Base-by-base conservation (phyloP, 2,329 filamentous ascomycete species). In the Bretziella fagacearum region DNA sequence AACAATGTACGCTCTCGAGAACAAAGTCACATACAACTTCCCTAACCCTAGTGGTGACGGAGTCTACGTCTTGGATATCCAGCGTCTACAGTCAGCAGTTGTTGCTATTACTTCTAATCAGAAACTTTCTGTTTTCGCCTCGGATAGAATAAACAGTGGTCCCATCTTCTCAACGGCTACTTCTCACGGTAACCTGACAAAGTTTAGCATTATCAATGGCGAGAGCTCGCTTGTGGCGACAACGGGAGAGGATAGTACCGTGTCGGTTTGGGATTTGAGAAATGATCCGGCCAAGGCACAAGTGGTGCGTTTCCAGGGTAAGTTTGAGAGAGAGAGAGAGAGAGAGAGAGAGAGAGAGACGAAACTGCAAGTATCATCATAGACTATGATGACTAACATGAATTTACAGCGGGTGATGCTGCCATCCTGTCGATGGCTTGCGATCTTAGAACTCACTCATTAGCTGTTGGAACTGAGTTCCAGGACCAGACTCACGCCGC, bases 401-500 rank as follows among this genome's bases (percentile, higher is more conserved):
- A 41, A 29, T 33, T 8, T 35, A n/a, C n/a, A 48, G 46, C 41
- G 7, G 49, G 32, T 20, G 46, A 48, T 46, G 63, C 62, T 8
- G 61, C 77, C 8, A 68, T 89, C 13, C 65, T 80, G 10, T 79
- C 81, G 11, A 63, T 89, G 41, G 78, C 79, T 1, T 75, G 77
- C 53, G 72, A 69, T 41, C 60, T 66, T 7, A 56, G 62, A 8
- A 70, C 69, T 11, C 72, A 77, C 54, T 68, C 74, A 3, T 63
- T 89, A 15, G 81, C 78, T 18, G 75, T 77, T 6, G 84, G 84
- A 26, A 85, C 82, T 1, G 84, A 89, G 56, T 66, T 83, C 30
- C 71, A 74, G 33, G 73, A 79, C 54, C 69, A 76, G 58, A 68
- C 72, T 49, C 69, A 76, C 58, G 67, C 72, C 50, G 73, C 76